phyloP scores from a whole-genome alignment of 108 stramenopile species.

The Phaeodactylum tricornutum region DNA sequence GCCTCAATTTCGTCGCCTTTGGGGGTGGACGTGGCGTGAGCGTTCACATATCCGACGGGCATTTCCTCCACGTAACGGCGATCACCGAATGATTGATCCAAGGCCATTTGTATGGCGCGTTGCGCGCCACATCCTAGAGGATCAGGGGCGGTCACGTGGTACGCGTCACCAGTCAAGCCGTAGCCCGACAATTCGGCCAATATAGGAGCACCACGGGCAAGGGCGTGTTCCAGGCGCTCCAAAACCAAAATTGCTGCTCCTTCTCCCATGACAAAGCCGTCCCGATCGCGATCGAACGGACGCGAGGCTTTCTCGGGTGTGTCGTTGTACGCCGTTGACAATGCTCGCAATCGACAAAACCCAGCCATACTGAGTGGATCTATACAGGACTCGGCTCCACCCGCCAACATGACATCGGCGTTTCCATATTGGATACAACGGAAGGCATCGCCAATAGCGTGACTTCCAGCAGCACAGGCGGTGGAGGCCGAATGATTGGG shows the following conservation, averaged over 20 bases:
- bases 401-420: constrained; percentile 90
- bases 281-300: constrained; percentile 82
- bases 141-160: constrained; percentile 86
- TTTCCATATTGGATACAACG: constrained; percentile 72
- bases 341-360: constrained; percentile 84
- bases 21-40: constrained; percentile 97
- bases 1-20: constrained; percentile 89
- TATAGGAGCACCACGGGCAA: constrained; percentile 52
- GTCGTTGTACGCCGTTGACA: constrained; percentile 49
- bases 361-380: constrained; percentile 86
- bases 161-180: constrained; percentile 75
- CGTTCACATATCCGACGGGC: constrained; percentile 92
- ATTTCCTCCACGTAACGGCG: too few relatives aligned
- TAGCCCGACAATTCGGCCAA: constrained; percentile 58
- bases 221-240: constrained; percentile 81
- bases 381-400: constrained; percentile 90
- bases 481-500: constrained; percentile 81
- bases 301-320: constrained; percentile 43
- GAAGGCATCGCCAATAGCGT: constrained; percentile 89
- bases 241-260: constrained; percentile 86
- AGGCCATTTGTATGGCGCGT: constrained; percentile 74
- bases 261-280: constrained; percentile 95
- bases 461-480: constrained; percentile 92
- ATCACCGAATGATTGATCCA: constrained; percentile 26
- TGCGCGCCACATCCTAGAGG: constrained; percentile 74